Base-by-base conservation (phyloP, 225 moss, liverwort and hornwort genomes). In the Thuidium tamariscinum region DNA sequence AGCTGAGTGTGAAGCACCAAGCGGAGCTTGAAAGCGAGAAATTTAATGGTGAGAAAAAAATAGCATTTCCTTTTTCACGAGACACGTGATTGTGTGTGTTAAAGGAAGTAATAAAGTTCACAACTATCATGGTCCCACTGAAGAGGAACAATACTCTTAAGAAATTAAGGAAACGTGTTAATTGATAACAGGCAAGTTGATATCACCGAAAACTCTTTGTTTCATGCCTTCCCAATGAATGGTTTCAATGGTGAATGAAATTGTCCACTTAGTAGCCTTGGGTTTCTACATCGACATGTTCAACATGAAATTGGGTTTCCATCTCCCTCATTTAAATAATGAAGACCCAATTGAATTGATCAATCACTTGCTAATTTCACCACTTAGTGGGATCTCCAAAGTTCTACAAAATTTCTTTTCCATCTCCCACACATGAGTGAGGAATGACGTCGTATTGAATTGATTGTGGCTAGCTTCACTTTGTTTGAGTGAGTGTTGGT, bases 1-100 rank as follows among this genome's bases (percentile, higher is more conserved):
- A 91, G 88, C 36, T 91, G 34, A 92, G 91, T 62, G 74, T 82
- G 57, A 81, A 89, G 92, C 88, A 92, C 34, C 88, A 88, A 89
- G 51, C 73, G 4, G 90, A 91, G 74, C 88, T 86, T 57, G 79
- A 88, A 19, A 85, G 74, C 62, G 8, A 79, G 36, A 71, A 25
- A 4, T 82, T 55, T 21, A 79, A 69, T 11, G 88, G 65, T 75
- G 82, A 88, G 51, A 78, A 65, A 63, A 65, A 66, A 39, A 27
- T 5, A 84, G 54, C 7, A 8, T 44, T 42, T 60, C 2, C 13
- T 30, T 20, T 79, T 60, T 57, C 10, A 5, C 13, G 13, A 60
- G 27, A 60, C 13, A 60, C 13, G 60, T 27, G 60, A 61, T 61
- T 13, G 26, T 13, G 29, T 61, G 29, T 29, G 6, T 61, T 25